phyloP scores from a whole-genome alignment of 345 rosid species.

The Populus tremula region DNA sequence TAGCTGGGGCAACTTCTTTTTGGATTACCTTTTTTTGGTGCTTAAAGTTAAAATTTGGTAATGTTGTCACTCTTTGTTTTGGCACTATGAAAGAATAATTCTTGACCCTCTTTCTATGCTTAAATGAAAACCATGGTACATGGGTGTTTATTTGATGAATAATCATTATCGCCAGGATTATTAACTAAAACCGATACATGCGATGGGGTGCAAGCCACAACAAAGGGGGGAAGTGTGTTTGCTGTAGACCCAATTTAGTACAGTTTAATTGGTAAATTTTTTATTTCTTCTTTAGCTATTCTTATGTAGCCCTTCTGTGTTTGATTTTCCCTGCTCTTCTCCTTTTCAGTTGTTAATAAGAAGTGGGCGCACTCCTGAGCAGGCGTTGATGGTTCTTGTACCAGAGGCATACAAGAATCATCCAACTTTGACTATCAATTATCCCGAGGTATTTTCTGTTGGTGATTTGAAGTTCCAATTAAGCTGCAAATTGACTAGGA shows the following conservation, averaged over 20 bases:
- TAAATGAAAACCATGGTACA: not conserved
- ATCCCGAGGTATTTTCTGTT: slow-evolving; percentile 71
- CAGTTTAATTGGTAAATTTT: slow-evolving; percentile 7
- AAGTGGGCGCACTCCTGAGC: slow-evolving; percentile 89
- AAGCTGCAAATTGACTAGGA: not conserved
- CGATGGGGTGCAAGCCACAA: slow-evolving; percentile 19
- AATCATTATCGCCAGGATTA: slow-evolving; percentile 10
- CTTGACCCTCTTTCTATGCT: not conserved
- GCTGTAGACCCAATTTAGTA: slow-evolving; percentile 11
- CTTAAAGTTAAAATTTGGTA: not conserved
- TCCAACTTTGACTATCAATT: slow-evolving; percentile 76
- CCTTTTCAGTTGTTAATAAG: slow-evolving; percentile 70
- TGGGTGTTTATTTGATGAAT: slow-evolving; percentile 1
- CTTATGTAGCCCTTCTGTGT: slow-evolving; percentile 1
- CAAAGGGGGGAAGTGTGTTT: slow-evolving; percentile 17
- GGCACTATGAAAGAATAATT: not conserved
- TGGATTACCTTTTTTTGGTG: not conserved
- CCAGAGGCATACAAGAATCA: slow-evolving; percentile 99
- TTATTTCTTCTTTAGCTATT: not conserved
- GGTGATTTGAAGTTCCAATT: not conserved
- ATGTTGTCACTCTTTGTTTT: slow-evolving; percentile 1
- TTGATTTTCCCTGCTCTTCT: slow-evolving; percentile 14
- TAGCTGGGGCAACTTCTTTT: not conserved
- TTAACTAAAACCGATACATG: slow-evolving; percentile 14
- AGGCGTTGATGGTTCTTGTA: slow-evolving; percentile 95